Evolutionary conservation across 352 stramenopile species (phyloP), one percentile per base, ranked within the genome.

Genomic region (Phytopythium kandeliae): DNA sequence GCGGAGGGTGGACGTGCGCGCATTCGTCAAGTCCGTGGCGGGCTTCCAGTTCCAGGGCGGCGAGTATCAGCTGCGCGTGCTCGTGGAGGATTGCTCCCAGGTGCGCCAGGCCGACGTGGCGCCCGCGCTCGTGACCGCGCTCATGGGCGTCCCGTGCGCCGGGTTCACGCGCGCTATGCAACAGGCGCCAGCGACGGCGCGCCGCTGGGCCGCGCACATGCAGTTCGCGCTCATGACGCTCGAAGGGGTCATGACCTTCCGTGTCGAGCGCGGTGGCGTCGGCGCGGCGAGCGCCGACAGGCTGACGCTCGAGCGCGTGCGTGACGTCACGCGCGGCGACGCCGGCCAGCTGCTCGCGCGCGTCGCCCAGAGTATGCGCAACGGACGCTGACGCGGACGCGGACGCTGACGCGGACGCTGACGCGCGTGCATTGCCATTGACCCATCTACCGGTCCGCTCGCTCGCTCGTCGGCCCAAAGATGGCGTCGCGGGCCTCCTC

Each of bases 11-110:
- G 54, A 65, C 12, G 73, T 93, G 38, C 78, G 77, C 21, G 83
- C 65, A 16, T 92, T 78, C 51, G 71, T 93, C 51, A 90, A 93
- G 62, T 93, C 83, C 17, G 83, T 93, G 17, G 62, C 77, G n/a
- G 74, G 75, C 0, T 93, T 93, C 59, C 74, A 90, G 55, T 93
- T 87, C 49, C 70, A 85, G 31, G 85, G 67, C 4, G 83, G 83
- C 4, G 53, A 55, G 13, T 93, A 90, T 56, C 65, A 80, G 7
- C 69, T 93, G 28, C 76, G 77, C 26, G 78, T 92, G 41, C 68
- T 78, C 8, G 70, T 93, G 11, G 83, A 93, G 59, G 83, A 93
- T 57, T 82, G 78, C 53, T 89, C 79, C n/a, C 63, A 61, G 31
- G 75, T 64, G n/a, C 65, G 58, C 19, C 54, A 78, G 34, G 79